A percentile compares a stretch with the other conserved stretches of the same genome.
These are phyloP conservation scores for Claviceps quebecensis DNA, from an alignment of 2,329 filamentous ascomycete genomes.

Conservation along the genomic window DNA sequence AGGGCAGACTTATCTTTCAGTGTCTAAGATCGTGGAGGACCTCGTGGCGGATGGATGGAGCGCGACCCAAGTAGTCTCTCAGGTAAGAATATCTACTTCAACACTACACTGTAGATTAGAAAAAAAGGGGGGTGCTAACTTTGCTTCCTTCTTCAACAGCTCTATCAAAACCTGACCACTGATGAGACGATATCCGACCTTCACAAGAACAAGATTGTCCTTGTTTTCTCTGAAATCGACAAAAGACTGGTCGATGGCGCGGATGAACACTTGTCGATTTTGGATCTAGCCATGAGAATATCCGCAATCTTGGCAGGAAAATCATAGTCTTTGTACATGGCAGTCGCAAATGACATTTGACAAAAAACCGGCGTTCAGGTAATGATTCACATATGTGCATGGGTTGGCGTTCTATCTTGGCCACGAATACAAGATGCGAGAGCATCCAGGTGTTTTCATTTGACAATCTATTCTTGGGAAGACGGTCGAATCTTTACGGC, in stretches of 20 bases:
- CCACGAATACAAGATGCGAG: not conserved
- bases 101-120: not conserved
- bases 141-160: conserved; percentile 23
- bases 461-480: not conserved
- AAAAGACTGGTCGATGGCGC: conserved; percentile 89
- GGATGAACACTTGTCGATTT: conserved; percentile 83
- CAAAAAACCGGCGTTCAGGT: not conserved
- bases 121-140: conserved; percentile 5
- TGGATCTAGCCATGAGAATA: conserved; percentile 74
- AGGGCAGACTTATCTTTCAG: conserved; percentile 52
- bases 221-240: conserved; percentile 85
- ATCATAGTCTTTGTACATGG: conserved; percentile 7
- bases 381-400: not conserved
- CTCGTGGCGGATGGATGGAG: conserved; percentile 97
- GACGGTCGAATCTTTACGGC: conserved; percentile 2
- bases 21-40: conserved; percentile 72
- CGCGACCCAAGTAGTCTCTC: conserved; percentile 70
- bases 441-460: not conserved
- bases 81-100: conserved; percentile 35
- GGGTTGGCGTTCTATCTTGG: not conserved
- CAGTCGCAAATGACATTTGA: not conserved
- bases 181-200: conserved; percentile 72
- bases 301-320: conserved; percentile 51
- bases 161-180: conserved; percentile 71
- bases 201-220: conserved; percentile 82